Evolutionary conservation across 768 basidiomycete genomes (phyloP).

Genomic region (Psilocybe azurescens): DNA sequence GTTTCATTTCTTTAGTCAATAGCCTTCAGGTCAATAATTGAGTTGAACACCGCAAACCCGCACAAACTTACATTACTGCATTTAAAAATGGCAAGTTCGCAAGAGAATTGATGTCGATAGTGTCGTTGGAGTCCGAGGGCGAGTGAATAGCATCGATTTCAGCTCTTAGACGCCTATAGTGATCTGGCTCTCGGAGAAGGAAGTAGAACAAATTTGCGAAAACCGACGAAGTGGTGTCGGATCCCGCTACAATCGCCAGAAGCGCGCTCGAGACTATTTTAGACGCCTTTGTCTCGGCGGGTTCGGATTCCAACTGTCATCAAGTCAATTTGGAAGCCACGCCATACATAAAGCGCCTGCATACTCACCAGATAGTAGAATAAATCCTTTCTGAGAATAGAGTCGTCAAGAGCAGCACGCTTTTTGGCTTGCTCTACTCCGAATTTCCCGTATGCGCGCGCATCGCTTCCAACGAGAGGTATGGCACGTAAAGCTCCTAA

Average conservation of each 20-base stretch:
- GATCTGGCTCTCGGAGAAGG: slow-evolving; percentile 29
- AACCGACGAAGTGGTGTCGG: slow-evolving; percentile 35
- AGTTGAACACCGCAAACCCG: neutral
- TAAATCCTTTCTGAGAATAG: slow-evolving; percentile 27
- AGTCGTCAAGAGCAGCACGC: slow-evolving; percentile 17
- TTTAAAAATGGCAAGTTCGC: slow-evolving; percentile 34
- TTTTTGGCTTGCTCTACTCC: slow-evolving; percentile 27
- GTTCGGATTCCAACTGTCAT: slow-evolving; percentile 16
- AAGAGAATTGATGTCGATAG: slow-evolving; percentile 22
- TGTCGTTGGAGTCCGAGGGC: slow-evolving; percentile 15
- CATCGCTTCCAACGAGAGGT: slow-evolving; percentile 19
- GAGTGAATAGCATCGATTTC: slow-evolving; percentile 31
- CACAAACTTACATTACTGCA: slow-evolving; percentile 37
- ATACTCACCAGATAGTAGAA: slow-evolving; percentile 32
- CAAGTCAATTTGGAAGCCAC: neutral
- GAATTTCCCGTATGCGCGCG: slow-evolving; percentile 19
- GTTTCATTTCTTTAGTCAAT: slow-evolving; percentile 41
- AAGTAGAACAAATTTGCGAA: slow-evolving; percentile 33
- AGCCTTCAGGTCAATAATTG: slow-evolving; percentile 29
- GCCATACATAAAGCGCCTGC: neutral
- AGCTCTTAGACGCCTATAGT: slow-evolving; percentile 27
- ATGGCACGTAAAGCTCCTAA: slow-evolving; percentile 11
- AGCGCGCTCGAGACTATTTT: slow-evolving; percentile 24
- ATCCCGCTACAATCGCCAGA: slow-evolving; percentile 37
- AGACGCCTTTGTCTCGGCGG: slow-evolving; percentile 3